Percentiles rank a stretch among this genome's conserved stretches.
phyloP scores from a whole-genome alignment of 106 monocot genomes.

The Acanthochlamys bracteata region DNA sequence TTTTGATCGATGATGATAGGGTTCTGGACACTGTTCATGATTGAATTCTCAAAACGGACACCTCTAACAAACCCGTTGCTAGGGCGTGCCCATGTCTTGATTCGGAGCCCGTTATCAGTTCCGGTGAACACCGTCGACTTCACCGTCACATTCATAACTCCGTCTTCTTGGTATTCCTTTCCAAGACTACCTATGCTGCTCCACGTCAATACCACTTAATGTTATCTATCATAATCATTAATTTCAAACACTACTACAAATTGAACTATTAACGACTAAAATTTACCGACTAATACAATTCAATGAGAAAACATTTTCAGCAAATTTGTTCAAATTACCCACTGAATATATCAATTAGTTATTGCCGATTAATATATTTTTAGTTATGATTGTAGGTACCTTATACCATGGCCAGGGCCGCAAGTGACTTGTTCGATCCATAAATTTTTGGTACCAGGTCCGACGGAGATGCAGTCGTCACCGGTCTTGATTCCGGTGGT shows the following conservation, averaged over 20 bases:
- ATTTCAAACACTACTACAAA: no score
- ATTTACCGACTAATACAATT: background rate
- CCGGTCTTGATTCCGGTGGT: constrained; percentile 4
- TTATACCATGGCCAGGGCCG: constrained; percentile 41
- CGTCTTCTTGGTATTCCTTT: background rate
- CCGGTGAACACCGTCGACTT: constrained; percentile 6
- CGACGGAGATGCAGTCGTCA: constrained; percentile 13
- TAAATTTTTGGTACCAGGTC: constrained; percentile 6
- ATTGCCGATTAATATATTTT: no score
- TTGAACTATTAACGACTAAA: background rate
- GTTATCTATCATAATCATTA: background rate
- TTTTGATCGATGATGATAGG: constrained; percentile 23
- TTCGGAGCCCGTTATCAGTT: constrained; percentile 14
- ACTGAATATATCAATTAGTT: no score
- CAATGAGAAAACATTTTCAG: background rate
- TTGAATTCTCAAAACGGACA: constrained; percentile 11
- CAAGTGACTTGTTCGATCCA: constrained; percentile 19
- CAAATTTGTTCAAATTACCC: background rate
- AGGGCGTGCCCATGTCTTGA: constrained; percentile 25
- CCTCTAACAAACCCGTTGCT: constrained; percentile 11
- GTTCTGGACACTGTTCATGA: constrained; percentile 21
- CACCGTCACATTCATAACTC: constrained; percentile 23
- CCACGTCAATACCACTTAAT: constrained; percentile 1
- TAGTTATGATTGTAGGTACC: no score
- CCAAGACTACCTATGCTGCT: constrained; percentile 27